Evolutionary conservation across 805 yeast species (phyloP).

Genomic region (Yarrowia sp.): DNA sequence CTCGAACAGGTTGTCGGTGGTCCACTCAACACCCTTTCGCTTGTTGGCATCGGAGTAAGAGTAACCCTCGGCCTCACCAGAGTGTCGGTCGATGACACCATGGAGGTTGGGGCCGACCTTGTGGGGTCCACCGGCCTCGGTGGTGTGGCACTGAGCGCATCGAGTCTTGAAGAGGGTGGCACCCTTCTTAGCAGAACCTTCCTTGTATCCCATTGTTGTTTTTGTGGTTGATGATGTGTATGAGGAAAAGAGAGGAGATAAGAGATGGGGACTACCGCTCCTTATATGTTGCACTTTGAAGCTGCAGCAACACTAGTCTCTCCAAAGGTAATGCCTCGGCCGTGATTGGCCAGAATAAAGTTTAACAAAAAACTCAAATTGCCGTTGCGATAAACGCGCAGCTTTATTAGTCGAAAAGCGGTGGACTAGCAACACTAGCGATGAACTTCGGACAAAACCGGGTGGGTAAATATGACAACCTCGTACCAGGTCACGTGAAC

Average conservation of each 20-base stretch:
- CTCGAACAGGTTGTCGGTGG: constrained; percentile 82
- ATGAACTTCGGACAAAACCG: too few species aligned
- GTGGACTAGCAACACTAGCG: too few species aligned
- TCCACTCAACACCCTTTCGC: constrained; percentile 89
- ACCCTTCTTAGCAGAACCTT: constrained; percentile 76
- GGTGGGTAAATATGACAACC: too few species aligned
- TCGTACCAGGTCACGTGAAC: too few species aligned
- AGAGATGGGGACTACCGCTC: not conserved
- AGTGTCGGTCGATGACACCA: constrained; percentile 88
- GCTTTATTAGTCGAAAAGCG: not conserved
- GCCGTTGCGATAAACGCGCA: not conserved
- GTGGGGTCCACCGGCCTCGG: constrained; percentile 93
- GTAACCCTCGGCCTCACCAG: constrained; percentile 91
- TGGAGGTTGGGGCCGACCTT: constrained; percentile 98
- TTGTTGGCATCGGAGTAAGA: constrained; percentile 98
- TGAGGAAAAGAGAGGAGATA: not conserved
- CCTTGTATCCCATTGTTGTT: constrained; percentile 27
- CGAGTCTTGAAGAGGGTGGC: constrained; percentile 98
- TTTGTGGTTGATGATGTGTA: not conserved
- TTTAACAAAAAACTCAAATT: not conserved
- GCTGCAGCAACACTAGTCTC: not conserved
- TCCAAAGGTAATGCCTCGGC: constrained; percentile 7
- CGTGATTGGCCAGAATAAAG: not conserved
- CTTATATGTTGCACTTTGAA: not conserved
- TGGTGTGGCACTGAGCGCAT: constrained; percentile 98